Evolutionary conservation across 1,284 basidiomycete species (phyloP).

Genomic region (Ceratobasidium sp.): DNA sequence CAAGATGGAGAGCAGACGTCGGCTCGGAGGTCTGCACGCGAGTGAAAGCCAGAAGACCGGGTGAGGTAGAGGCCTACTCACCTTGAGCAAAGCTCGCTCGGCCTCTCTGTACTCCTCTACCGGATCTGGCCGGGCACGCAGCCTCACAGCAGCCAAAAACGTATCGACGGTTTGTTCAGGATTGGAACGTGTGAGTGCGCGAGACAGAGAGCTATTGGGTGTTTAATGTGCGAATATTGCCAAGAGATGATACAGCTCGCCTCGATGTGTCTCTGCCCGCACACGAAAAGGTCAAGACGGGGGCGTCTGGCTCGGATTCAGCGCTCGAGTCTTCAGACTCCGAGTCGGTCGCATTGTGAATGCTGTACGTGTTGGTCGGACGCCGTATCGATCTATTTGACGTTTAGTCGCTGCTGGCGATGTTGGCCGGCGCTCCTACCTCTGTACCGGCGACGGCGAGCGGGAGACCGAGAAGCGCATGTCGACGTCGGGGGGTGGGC

Average conservation of each 20-base stretch:
- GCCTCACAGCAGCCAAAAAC: slow-evolving; percentile 39
- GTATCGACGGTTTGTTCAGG: slow-evolving; percentile 19
- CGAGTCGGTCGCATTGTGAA: slow-evolving; percentile 21
- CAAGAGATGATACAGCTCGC: neutral
- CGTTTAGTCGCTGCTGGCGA: neutral
- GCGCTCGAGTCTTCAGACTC: slow-evolving; percentile 1
- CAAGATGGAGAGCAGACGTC: slow-evolving; percentile 25
- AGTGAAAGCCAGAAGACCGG: neutral
- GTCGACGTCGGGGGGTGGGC: slow-evolving; percentile 7
- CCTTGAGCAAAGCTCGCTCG: slow-evolving; percentile 37
- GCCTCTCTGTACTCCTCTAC: slow-evolving; percentile 42
- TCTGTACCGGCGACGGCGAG: slow-evolving; percentile 24
- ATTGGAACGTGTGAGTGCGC: slow-evolving; percentile 28
- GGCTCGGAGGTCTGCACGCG: neutral
- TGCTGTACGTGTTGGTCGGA: slow-evolving; percentile 14
- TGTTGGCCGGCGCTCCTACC: neutral
- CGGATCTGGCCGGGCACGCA: slow-evolving; percentile 39
- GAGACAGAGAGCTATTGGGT: neutral
- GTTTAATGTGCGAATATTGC: too few species aligned
- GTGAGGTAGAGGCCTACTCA: neutral
- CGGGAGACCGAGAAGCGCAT: slow-evolving; percentile 36
- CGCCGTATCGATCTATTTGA: neutral
- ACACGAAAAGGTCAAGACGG: slow-evolving; percentile 30
- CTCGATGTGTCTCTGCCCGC: slow-evolving; percentile 11
- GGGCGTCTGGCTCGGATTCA: slow-evolving; percentile 1